Base-by-base conservation (phyloP, 2,329 filamentous ascomycete species). In the Pseudogymnoascus verrucosus region DNA sequence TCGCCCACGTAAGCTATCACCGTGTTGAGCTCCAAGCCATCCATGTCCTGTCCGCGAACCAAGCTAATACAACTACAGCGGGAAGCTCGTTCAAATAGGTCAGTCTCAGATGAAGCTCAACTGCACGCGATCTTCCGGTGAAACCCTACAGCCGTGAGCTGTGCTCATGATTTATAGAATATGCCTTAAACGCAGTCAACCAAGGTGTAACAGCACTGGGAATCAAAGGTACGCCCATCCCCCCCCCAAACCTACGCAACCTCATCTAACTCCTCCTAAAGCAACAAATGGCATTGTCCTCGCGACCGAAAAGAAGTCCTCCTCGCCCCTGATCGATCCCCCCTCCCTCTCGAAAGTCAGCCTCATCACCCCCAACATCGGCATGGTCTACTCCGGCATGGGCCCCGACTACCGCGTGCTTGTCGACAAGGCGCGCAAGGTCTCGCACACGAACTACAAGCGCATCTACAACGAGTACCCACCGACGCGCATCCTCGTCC, bases 381-480 rank as follows among this genome's bases (percentile, higher is more conserved):
- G 95, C 77, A 97, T 98, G 91, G 95, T 99, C 73, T 99, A 99
- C 81, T 93, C 92, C 62, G 95, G 95, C 76, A 99, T 99, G 95
- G 93, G 95, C 31, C 95, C 95, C 65, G 95, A 99, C 78, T 99
- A 98, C 82, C 88, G 95, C 77, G 91, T 99, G 64, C 85, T 99
- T 63, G 95, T 98, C 71, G 95, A 99, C 82, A 93, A 93, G 78
- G 95, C 95, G 71, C 92, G 95, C 75, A 99, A 98, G 79, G 95
- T 97, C 70, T 96, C 93, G 64, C 95, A 99, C 80, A 96, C 95
- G 59, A 89, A 88, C 77, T 99, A 99, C 87, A 99, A 99, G 86
- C 91, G 95, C 78, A 93, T 99, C 81, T 99, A 99, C 84, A 99
- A 99, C 80, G 95, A 99, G 81, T 99, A 99, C 81, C 95, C 95